Conservation (phyloP, 2,329 filamentous ascomycete species). For the Fusarium sp. region DNA sequence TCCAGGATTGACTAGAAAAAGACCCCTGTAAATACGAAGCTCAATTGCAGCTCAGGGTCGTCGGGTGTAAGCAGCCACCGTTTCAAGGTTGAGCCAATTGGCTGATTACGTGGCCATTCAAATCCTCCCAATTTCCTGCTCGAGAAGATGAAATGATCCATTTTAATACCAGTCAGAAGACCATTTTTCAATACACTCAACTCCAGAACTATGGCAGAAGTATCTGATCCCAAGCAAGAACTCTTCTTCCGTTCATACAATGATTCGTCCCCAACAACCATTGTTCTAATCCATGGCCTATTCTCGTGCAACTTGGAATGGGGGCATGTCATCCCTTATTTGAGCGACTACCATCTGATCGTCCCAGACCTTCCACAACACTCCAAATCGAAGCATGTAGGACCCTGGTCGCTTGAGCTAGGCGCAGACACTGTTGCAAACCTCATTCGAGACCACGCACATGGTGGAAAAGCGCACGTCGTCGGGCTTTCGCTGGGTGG, state of each 20-base stretch:
- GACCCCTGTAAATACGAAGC: too few relatives aligned
- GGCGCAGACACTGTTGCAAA: constrained; percentile 51
- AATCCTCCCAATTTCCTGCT: background rate
- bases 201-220: background rate
- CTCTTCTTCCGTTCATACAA: constrained; percentile 36
- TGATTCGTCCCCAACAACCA: constrained; percentile 44
- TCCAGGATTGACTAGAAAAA: too few relatives aligned
- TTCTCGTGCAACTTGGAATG: constrained; percentile 54
- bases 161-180: too few relatives aligned
- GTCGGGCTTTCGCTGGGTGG: constrained; percentile 57
- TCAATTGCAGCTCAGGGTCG: background rate
- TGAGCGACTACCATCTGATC: constrained; percentile 56
- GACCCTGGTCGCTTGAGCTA: constrained; percentile 48
- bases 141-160: too few relatives aligned
- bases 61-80: background rate
- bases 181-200: accelerated
- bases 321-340: constrained; percentile 51
- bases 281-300: constrained; percentile 52
- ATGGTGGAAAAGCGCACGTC: constrained; percentile 54
- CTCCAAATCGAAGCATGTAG: constrained; percentile 51
- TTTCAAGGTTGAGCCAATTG: background rate
- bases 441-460: constrained; percentile 53
- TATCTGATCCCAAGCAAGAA: background rate
- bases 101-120: background rate
- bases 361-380: constrained; percentile 56